Base-by-base conservation (phyloP, 1,284 basidiomycete genomes). In the Cerioporus squamosus region DNA sequence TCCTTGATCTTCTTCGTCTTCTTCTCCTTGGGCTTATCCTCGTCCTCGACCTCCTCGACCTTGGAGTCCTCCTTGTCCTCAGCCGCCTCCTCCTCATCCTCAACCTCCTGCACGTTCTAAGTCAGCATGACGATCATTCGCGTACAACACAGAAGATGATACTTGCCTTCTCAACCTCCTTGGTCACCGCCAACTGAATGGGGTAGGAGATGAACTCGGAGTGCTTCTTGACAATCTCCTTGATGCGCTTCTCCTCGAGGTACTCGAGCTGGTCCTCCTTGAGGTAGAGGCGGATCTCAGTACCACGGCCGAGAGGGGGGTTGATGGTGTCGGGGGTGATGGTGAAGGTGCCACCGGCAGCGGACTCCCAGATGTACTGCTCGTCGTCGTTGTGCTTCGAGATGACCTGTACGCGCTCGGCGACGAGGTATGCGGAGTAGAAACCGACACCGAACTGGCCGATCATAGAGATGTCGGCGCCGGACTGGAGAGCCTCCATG, bases 121-220 rank as follows among this genome's bases (percentile, higher is more conserved):
- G 42, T 59, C 22, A 43, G 43, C 38, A 66, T 15, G 23, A 44
- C 48, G 31, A 15, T 26, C 44, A 15, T 47, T 39, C 33, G 1
- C 33, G 17, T 31, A 57, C 22, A 26, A 39, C 6, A 29, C 2
- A 10, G 17, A 18, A 36, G 57, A 8, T 18, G n/a, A 18, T 12
- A 75, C 82, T 26, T 60, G 88, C 91, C 90, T 95, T 96, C 85
- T 99, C 97, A 61, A 97, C 94, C 84, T 99, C 97, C 88, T 99
- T 99, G 75, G 94, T 95, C 66, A 98, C 95, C 55, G 94, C 94
- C 68, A 99, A 88, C 78, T 99, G 96, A 74, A 99, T 99, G 66
- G 97, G 97, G 84, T 99, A 99, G 49, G 97, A 98, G 81, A 99
- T 99, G 84, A 99, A 99, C 82, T 99, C 97, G 73, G 97, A 99